phyloP scores from a whole-genome alignment of 345 rosid genomes.

The Rhizophora mangle region DNA sequence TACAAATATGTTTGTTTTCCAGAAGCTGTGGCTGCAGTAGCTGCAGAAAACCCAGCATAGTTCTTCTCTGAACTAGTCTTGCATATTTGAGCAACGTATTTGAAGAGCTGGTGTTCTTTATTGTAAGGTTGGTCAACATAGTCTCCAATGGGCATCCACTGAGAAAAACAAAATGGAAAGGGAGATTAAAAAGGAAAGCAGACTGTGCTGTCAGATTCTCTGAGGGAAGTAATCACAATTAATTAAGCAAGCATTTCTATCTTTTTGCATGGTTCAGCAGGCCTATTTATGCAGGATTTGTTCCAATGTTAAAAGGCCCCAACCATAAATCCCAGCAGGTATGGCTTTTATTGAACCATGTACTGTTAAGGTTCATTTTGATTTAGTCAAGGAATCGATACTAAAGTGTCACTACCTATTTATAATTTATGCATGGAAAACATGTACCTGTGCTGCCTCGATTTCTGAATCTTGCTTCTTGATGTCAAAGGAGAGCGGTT shows the following conservation, averaged over 20 bases:
- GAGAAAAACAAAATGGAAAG: not conserved
- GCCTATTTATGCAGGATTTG: too few relatives aligned
- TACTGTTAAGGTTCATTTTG: too few relatives aligned
- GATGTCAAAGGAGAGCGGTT: conserved; percentile 42
- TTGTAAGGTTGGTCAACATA: conserved; percentile 59
- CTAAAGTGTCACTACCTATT: too few relatives aligned
- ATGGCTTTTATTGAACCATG: too few relatives aligned
- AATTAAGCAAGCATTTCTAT: too few relatives aligned
- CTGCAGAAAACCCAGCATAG: conserved; percentile 50
- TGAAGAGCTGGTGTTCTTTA: conserved; percentile 40
- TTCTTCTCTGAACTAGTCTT: conserved; percentile 34
- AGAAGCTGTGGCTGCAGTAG: conserved; percentile 36
- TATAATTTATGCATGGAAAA: not conserved
- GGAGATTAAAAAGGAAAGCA: not conserved
- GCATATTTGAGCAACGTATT: conserved; percentile 55
- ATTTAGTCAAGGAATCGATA: too few relatives aligned
- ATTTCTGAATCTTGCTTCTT: conserved; percentile 55
- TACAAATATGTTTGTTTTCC: conserved; percentile 49
- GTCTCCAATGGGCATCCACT: conserved; percentile 78
- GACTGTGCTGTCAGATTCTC: too few relatives aligned
- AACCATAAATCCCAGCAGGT: too few relatives aligned
- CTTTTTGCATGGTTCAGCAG: too few relatives aligned
- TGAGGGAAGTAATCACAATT: too few relatives aligned
- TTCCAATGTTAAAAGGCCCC: too few relatives aligned
- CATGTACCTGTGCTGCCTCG: conserved; percentile 51